Base-by-base conservation (phyloP, 441 rosid genomes). In the Manihot esculenta region DNA sequence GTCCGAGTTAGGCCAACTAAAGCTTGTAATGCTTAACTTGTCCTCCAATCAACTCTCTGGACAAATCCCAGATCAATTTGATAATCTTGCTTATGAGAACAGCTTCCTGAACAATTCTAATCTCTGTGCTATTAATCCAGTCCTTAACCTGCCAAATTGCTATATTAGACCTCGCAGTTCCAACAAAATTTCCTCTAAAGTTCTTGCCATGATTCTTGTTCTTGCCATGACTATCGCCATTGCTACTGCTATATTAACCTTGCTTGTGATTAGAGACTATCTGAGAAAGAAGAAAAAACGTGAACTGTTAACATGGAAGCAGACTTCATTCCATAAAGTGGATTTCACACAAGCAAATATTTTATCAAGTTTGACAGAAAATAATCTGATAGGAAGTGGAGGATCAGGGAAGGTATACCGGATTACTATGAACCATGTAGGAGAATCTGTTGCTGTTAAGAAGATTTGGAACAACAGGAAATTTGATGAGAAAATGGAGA, bases 341-440 rank as follows among this genome's bases (percentile, higher is more conserved):
- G 86, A 85, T 27, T 94, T 94, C 80, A 81, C 85, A 2, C 87
- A 84, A 62, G 85, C 81, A 10, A 81, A 78, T 68, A 81, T 94
- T 38, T 35, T 94, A 77, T 74, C 85, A 41, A 88, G 76, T 63
- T 73, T 94, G 84, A 85, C 82, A 57, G 99, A 94, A 47, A 63
- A 68, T n/a, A 90, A 88, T 68, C 81, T 92, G 76, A 82, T 92
- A 1, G 97, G 97, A 47, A 86, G 90, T 47, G 97, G 97, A 5
- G 97, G 97, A 18, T 88, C 95, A 1, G 99, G 97, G 24, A 91
- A 89, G 74, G 95, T 94, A 30, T 92, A 92, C 80, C 83, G 85
- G 63, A 81, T 89, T 24, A 49, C 71, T 1, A 30, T 80, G 62
- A 81, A 78, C 27, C n/a, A 64, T n/a, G 61, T 80, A 0, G 93